These are phyloP conservation scores for Monosporascus sp. DNA, from an alignment of 2,329 filamentous ascomycete species.

Conservation along the genomic window DNA sequence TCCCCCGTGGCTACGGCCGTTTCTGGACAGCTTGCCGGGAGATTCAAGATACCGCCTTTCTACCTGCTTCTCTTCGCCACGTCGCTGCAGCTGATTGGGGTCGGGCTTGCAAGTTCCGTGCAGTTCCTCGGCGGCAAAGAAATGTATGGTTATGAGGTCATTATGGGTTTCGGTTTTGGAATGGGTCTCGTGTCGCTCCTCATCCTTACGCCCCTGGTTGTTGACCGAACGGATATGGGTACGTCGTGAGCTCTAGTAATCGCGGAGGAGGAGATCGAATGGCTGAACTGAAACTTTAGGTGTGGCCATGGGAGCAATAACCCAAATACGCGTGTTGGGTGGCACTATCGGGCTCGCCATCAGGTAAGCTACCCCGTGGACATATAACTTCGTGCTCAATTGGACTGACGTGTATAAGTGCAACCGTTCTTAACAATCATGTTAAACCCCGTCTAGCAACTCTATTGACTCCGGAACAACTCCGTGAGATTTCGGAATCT, in stretches of 20 bases:
- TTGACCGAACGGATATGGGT: constrained; percentile 25
- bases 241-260: constrained; percentile 3
- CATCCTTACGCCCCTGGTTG: constrained; percentile 26
- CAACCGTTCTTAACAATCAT: constrained; percentile 17
- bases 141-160: constrained; percentile 29
- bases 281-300: constrained; percentile 12
- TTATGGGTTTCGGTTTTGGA: constrained; percentile 34
- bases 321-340: constrained; percentile 33
- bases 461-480: constrained; percentile 10
- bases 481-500: constrained; percentile 15
- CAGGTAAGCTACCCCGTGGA: constrained; percentile 12
- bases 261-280: not conserved
- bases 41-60: constrained; percentile 22
- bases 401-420: constrained; percentile 6
- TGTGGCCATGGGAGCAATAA: constrained; percentile 30
- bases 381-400: not conserved
- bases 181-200: constrained; percentile 26
- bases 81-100: constrained; percentile 26
- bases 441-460: constrained; percentile 7
- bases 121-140: constrained; percentile 8
- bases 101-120: constrained; percentile 27
- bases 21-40: constrained; percentile 23
- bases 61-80: constrained; percentile 25
- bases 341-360: constrained; percentile 32
- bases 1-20: constrained; percentile 27